A percentile compares a stretch with the other conserved stretches of the same genome.
These are phyloP conservation scores for Ciborinia camelliae DNA, from an alignment of 2,329 filamentous ascomycete genomes.

Conservation along the genomic window DNA sequence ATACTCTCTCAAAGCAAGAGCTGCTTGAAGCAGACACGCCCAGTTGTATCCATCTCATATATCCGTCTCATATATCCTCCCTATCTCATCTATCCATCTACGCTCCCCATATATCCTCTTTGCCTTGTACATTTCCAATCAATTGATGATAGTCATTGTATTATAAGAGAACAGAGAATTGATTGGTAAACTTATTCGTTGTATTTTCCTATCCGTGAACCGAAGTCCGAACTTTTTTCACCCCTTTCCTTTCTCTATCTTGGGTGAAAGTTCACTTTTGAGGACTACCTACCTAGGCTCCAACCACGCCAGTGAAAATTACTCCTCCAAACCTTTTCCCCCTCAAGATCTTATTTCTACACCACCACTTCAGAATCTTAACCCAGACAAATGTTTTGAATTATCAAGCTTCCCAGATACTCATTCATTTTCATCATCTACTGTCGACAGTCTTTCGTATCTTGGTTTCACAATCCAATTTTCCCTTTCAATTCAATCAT, in stretches of 20 bases:
- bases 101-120: too few relatives aligned
- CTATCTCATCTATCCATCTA: too few relatives aligned
- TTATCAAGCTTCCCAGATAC: not conserved
- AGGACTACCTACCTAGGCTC: too few relatives aligned
- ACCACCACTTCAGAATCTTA: not conserved
- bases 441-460: not conserved
- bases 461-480: not conserved
- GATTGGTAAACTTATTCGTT: too few relatives aligned
- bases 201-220: too few relatives aligned
- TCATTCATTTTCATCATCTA: not conserved
- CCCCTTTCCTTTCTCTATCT: not conserved
- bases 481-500: not conserved
- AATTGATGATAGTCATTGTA: too few relatives aligned
- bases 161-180: too few relatives aligned
- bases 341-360: not conserved
- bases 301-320: not conserved
- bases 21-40: not conserved
- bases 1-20: too few relatives aligned
- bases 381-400: not conserved
- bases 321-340: not conserved
- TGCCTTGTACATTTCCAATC: too few relatives aligned
- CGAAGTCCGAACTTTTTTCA: not conserved
- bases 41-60: too few relatives aligned
- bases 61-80: too few relatives aligned
- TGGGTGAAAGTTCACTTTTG: not conserved